A percentile compares a stretch with the other conserved stretches of the same genome.
Evolutionary conservation across 2,329 filamentous ascomycete genomes (phyloP).

Genomic region (Septoria petroselini): DNA sequence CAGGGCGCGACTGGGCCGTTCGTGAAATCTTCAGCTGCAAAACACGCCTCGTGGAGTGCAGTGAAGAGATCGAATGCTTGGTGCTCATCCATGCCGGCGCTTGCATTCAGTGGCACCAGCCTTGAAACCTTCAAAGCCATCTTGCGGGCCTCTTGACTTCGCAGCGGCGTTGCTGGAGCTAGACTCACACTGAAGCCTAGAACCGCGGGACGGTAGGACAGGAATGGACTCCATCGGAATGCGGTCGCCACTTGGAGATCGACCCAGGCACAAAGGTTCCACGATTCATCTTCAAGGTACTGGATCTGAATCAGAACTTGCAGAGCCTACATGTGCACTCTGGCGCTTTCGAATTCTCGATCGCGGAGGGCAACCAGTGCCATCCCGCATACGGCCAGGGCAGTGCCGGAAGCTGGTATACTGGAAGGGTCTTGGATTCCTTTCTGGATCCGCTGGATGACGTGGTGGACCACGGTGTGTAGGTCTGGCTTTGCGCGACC

Average conservation of each 20-base stretch:
- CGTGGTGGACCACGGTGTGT: conserved; percentile 2
- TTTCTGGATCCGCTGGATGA: conserved; percentile 1
- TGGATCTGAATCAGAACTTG: not conserved
- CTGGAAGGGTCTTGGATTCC: conserved; percentile 2
- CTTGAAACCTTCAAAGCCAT: conserved; percentile 5
- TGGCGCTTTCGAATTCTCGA: conserved; percentile 1
- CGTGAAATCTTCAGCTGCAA: conserved; percentile 3
- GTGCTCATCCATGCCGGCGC: not conserved
- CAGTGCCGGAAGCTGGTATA: conserved; percentile 1
- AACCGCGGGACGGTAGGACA: conserved; percentile 1
- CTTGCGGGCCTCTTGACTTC: conserved; percentile 9
- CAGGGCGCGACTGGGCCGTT: not conserved
- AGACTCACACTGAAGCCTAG: not conserved
- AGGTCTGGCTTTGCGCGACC: not conserved
- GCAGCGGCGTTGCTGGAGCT: not conserved
- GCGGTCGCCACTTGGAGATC: conserved; percentile 2
- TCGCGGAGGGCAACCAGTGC: conserved; percentile 10
- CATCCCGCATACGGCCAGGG: conserved; percentile 6
- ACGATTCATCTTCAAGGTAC: not conserved
- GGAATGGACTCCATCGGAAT: conserved; percentile 11
- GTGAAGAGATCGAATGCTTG: conserved; percentile 5
- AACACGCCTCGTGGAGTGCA: conserved; percentile 4
- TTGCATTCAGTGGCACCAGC: conserved; percentile 1
- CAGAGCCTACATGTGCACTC: conserved; percentile 7
- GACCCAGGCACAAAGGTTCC: conserved; percentile 10